Evolutionary conservation across 371 early-diverging fungal species (phyloP).

Genomic region (Chytridium lagenaria): DNA sequence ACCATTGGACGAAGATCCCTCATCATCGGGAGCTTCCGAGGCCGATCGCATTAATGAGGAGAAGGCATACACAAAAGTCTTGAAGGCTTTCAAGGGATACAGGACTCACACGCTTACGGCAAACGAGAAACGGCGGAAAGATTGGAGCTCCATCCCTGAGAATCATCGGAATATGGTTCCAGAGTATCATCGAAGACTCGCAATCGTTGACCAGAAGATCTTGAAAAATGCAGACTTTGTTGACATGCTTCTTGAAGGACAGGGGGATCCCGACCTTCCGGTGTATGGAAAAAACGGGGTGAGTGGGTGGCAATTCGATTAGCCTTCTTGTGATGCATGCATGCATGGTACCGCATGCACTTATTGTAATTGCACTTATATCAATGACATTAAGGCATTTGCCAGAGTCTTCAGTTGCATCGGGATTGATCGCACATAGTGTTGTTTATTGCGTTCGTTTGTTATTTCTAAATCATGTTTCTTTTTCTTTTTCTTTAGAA

Average conservation of each 20-base stretch:
- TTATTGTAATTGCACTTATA: too few species aligned
- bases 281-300: constrained; percentile 43
- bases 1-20: background rate
- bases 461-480: background rate
- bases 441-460: background rate
- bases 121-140: constrained; percentile 74
- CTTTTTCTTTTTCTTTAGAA: constrained; percentile 4
- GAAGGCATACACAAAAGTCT: constrained; percentile 66
- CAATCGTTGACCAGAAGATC: constrained; percentile 56
- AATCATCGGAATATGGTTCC: constrained; percentile 69
- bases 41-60: constrained; percentile 35
- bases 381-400: too few species aligned
- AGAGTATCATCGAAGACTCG: constrained; percentile 58
- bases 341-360: too few species aligned
- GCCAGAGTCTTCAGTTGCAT: too few species aligned
- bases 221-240: constrained; percentile 36
- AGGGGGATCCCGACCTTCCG: constrained; percentile 38
- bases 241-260: constrained; percentile 13
- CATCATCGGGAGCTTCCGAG: background rate
- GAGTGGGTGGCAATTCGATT: constrained; percentile 1
- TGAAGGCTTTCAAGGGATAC: constrained; percentile 77
- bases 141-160: constrained; percentile 67
- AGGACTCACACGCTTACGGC: constrained; percentile 67
- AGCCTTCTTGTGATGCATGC: too few species aligned
- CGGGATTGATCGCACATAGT: too few species aligned